These are phyloP conservation scores for Vitis hybrid DNA, from an alignment of 177 flowering plant genomes.

Conservation along the genomic window DNA sequence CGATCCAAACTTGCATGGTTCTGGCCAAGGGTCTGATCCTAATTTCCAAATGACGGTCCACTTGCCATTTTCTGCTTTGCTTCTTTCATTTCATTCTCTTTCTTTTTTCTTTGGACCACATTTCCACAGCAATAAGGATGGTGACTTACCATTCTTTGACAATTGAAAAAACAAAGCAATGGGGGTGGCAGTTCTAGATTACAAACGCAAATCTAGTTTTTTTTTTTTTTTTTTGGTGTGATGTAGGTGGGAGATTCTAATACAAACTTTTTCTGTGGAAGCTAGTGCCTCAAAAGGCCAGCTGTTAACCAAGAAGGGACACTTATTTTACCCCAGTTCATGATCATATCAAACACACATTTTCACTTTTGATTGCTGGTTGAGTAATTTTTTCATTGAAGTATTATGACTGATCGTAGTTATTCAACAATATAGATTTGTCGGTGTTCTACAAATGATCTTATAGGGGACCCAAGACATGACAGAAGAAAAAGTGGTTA, in stretches of 20 bases:
- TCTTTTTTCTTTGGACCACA: neutral
- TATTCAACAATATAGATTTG: neutral
- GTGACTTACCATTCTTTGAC: conserved; percentile 1
- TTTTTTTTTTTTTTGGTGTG: too few relatives aligned
- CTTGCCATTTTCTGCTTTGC: neutral
- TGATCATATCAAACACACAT: too few relatives aligned
- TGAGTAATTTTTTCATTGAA: neutral
- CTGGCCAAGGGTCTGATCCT: neutral
- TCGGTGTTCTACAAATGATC: neutral
- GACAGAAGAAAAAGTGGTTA: neutral
- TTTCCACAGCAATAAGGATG: neutral
- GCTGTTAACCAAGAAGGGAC: too few relatives aligned
- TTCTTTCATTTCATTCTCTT: neutral
- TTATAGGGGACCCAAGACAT: neutral
- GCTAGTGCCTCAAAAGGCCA: too few relatives aligned
- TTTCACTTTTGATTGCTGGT: too few relatives aligned
- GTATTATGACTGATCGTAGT: neutral
- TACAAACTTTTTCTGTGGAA: too few relatives aligned
- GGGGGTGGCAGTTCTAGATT: too few relatives aligned
- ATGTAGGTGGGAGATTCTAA: too few relatives aligned
- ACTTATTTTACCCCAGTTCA: too few relatives aligned
- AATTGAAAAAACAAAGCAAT: too few relatives aligned
- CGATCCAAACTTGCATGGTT: neutral
- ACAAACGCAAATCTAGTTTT: too few relatives aligned
- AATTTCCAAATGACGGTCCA: neutral